A percentile compares a stretch with the other conserved stretches of the same genome.
Conservation (phyloP, 306 rosid genomes). For the Inga laurina region DNA sequence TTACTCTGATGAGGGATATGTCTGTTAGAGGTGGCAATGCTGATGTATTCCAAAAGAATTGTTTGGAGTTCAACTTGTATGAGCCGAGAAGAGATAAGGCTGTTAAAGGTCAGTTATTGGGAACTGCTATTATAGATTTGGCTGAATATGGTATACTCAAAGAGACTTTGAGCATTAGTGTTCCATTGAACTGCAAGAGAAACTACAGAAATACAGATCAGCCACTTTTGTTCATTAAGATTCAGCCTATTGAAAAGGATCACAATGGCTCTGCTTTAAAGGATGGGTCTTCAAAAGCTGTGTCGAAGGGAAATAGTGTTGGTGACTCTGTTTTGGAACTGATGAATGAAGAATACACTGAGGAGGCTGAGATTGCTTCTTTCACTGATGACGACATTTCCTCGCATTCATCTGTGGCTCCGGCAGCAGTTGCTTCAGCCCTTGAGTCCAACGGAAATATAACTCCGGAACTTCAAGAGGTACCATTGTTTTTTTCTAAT, state of each 20-base stretch:
- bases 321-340: constrained; percentile 66
- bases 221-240: constrained; percentile 55
- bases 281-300: constrained; percentile 47
- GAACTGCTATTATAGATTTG: constrained; percentile 59
- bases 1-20: constrained; percentile 64
- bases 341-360: constrained; percentile 66
- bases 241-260: constrained; percentile 58
- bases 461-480: constrained; percentile 51
- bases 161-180: constrained; percentile 42
- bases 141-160: constrained; percentile 68
- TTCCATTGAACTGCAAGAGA: constrained; percentile 72
- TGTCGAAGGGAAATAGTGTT: constrained; percentile 48
- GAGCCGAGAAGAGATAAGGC: constrained; percentile 75
- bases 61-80: constrained; percentile 62
- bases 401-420: constrained; percentile 60
- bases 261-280: constrained; percentile 38
- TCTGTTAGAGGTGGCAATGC: constrained; percentile 59
- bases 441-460: constrained; percentile 35
- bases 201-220: constrained; percentile 70
- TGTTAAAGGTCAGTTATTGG: constrained; percentile 73
- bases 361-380: constrained; percentile 67
- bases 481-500: constrained; percentile 25
- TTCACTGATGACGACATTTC: constrained; percentile 81
- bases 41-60: constrained; percentile 73
- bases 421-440: constrained; percentile 32